Percentiles rank a stretch among this genome's conserved stretches.
phyloP scores from a whole-genome alignment of 805 yeast species.

The Candida stauntonica region DNA sequence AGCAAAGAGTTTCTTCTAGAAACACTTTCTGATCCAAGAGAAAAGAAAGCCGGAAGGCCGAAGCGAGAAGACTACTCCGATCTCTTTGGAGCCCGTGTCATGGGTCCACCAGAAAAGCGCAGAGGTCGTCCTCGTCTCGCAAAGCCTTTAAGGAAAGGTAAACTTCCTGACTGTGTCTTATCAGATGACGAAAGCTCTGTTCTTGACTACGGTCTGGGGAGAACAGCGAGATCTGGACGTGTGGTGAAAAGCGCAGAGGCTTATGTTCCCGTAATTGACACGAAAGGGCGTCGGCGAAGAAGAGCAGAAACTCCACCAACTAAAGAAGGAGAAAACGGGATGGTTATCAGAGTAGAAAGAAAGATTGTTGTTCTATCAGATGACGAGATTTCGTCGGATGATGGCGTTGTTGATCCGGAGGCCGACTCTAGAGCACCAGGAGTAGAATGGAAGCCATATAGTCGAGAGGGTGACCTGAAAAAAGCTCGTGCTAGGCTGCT shows the following conservation, averaged over 20 bases:
- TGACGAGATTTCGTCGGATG: not conserved
- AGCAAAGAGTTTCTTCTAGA: too few relatives aligned
- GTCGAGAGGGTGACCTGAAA: not conserved
- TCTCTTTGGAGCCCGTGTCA: conserved; percentile 1
- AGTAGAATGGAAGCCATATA: conserved; percentile 1
- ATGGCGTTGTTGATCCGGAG: not conserved
- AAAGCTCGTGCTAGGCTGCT: too few relatives aligned
- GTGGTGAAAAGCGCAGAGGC: not conserved
- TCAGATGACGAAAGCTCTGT: conserved; percentile 3
- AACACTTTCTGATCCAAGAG: not conserved
- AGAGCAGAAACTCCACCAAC: too few relatives aligned
- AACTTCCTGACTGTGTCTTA: not conserved
- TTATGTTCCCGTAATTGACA: not conserved
- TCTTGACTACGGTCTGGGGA: not conserved
- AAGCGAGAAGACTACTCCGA: conserved; percentile 3
- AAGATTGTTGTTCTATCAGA: not conserved
- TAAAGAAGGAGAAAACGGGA: too few relatives aligned
- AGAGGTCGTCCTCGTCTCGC: conserved; percentile 3
- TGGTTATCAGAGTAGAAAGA: not conserved
- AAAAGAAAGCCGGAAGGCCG: not conserved
- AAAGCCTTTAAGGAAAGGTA: not conserved
- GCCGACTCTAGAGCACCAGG: not conserved
- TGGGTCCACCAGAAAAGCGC: not conserved
- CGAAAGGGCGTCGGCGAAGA: not conserved
- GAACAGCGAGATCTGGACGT: not conserved